Conservation (phyloP, 176 grass and related monocot species). For the Paspalum notatum region DNA sequence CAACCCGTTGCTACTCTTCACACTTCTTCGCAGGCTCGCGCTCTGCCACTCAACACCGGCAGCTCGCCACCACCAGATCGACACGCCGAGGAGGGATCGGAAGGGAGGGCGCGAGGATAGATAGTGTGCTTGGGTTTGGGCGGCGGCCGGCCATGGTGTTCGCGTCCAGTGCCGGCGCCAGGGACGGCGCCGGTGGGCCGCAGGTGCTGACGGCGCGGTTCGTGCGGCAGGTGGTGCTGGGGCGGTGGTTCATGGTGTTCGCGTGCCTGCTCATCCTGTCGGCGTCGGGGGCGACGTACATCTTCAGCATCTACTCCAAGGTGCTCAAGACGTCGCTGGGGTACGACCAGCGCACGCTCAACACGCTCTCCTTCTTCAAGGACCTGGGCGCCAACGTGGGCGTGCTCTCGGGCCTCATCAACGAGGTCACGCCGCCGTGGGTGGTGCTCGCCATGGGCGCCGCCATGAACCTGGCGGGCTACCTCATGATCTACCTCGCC, state of each 20-base stretch:
- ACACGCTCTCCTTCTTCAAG: slow-evolving; percentile 73
- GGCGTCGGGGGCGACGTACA: slow-evolving; percentile 66
- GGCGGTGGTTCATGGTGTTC: slow-evolving; percentile 79
- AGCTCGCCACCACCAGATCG: not conserved
- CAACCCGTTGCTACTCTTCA: not conserved
- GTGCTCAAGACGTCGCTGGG: slow-evolving; percentile 58
- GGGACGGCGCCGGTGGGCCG: not conserved
- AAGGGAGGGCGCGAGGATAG: too few relatives aligned
- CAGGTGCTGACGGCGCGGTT: slow-evolving; percentile 44
- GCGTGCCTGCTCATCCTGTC: slow-evolving; percentile 73
- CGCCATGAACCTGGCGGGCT: slow-evolving; percentile 68
- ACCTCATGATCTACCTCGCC: slow-evolving; percentile 84
- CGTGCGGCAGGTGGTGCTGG: slow-evolving; percentile 53
- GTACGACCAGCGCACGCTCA: slow-evolving; percentile 71
- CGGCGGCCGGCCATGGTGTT: slow-evolving; percentile 51
- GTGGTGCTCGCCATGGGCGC: slow-evolving; percentile 68
- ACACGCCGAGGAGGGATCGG: too few relatives aligned
- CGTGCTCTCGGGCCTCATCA: slow-evolving; percentile 73
- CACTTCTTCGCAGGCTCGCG: not conserved
- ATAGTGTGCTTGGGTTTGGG: not conserved
- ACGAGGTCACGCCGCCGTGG: slow-evolving; percentile 77
- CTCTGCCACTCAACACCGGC: not conserved
- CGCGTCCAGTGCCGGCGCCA: slow-evolving; percentile 7
- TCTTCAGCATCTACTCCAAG: slow-evolving; percentile 78
- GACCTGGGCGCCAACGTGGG: slow-evolving; percentile 66